Percentiles rank a stretch among this genome's conserved stretches.
phyloP scores from a whole-genome alignment of 1,139 yeast species.

The Hansenula sp. region DNA sequence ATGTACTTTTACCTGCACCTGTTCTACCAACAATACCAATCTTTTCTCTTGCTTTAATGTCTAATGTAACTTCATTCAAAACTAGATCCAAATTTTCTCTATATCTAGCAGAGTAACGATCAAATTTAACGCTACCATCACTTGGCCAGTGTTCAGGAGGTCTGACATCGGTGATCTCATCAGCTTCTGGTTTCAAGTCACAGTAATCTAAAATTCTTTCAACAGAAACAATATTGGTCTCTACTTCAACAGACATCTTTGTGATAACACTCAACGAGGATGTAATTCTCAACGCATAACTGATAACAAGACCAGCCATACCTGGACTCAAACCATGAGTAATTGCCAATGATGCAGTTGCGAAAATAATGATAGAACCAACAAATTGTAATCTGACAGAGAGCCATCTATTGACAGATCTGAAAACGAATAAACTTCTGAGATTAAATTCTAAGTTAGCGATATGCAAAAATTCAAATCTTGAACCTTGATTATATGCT shows the following conservation, averaged over 20 bases:
- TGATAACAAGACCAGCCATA: constrained; percentile 69
- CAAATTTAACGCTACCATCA: constrained; percentile 50
- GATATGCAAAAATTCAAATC: constrained; percentile 52
- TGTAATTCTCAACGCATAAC: constrained; percentile 65
- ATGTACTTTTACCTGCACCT: constrained; percentile 79
- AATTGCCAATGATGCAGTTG: constrained; percentile 56
- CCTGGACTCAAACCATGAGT: constrained; percentile 55
- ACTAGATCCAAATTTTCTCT: constrained; percentile 57
- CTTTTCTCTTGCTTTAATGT: constrained; percentile 57
- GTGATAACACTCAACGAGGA: constrained; percentile 57
- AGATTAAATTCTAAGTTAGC: constrained; percentile 61
- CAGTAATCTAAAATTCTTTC: constrained; percentile 74
- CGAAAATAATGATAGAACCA: constrained; percentile 59
- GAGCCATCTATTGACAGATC: constrained; percentile 69
- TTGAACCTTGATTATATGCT: constrained; percentile 46
- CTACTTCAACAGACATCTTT: constrained; percentile 66
- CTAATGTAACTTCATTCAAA: constrained; percentile 45
- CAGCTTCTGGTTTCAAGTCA: constrained; percentile 57
- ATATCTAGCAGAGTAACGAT: constrained; percentile 61
- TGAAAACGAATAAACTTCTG: constrained; percentile 50
- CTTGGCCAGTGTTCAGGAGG: constrained; percentile 58
- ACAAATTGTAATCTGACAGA: constrained; percentile 63
- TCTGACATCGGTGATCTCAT: constrained; percentile 28
- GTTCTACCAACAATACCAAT: constrained; percentile 83
- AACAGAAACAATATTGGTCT: constrained; percentile 70